Percentiles rank a stretch among this genome's conserved stretches.
phyloP scores from a whole-genome alignment of 257 asterid genomes.

The Nicotiana benthamiana region DNA sequence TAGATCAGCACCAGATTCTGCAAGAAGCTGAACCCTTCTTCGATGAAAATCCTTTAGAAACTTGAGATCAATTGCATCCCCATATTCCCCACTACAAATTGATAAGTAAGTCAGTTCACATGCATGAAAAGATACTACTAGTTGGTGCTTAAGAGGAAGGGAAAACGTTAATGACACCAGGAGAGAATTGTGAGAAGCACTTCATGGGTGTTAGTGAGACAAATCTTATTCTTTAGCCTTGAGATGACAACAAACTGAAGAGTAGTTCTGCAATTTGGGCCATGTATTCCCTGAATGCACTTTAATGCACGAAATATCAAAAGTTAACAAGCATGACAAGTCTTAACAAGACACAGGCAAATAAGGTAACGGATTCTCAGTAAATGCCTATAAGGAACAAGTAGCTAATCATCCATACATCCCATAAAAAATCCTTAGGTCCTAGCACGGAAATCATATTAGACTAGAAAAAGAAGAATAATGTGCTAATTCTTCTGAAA shows the following conservation, averaged over 20 bases:
- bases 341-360: neutral
- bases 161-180: neutral
- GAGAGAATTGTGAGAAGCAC: neutral
- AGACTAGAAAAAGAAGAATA: neutral
- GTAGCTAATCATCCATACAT: neutral
- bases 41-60: constrained; percentile 77
- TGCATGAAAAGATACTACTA: neutral
- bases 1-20: constrained; percentile 72
- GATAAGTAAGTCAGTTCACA: neutral
- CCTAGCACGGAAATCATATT: neutral
- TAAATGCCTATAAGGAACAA: neutral
- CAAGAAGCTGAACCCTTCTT: constrained; percentile 75
- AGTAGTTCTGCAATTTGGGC: neutral
- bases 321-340: neutral
- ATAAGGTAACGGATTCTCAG: neutral
- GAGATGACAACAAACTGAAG: neutral
- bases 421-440: neutral
- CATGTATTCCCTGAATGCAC: neutral
- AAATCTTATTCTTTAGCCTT: neutral
- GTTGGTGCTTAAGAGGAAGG: neutral
- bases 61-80: constrained; percentile 58
- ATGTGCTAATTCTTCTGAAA: neutral
- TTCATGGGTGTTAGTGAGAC: neutral
- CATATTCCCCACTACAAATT: constrained; percentile 67
- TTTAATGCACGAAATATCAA: neutral